A percentile compares a stretch with the other conserved stretches of the same genome.
These are phyloP conservation scores for Amphibolis antarctica DNA, from an alignment of 106 monocot genomes.

Conservation along the genomic window DNA sequence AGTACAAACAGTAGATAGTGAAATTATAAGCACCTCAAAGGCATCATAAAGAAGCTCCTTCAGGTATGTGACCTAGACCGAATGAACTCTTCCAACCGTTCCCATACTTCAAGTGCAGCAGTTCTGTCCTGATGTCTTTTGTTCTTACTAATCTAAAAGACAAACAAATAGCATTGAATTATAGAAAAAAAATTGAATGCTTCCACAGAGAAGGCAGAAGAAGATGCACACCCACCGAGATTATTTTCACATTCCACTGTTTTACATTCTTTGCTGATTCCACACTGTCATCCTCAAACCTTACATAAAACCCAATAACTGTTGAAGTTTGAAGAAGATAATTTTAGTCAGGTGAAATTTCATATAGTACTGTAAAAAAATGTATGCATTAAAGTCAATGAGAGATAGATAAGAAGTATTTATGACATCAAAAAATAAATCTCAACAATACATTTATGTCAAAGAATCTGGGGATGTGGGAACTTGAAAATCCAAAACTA, in stretches of 20 bases:
- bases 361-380: too few species aligned
- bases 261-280: slow-evolving; percentile 92
- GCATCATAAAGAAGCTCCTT: slow-evolving; percentile 7
- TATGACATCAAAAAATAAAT: too few species aligned
- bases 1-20: too few species aligned
- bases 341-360: not conserved
- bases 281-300: slow-evolving; percentile 97
- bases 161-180: not conserved
- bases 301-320: slow-evolving; percentile 90
- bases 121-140: slow-evolving; percentile 98
- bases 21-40: too few species aligned
- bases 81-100: slow-evolving; percentile 82
- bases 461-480: too few species aligned
- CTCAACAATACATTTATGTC: too few species aligned
- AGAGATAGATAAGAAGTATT: too few species aligned
- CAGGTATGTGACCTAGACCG: slow-evolving; percentile 63
- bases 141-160: slow-evolving; percentile 88
- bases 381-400: too few species aligned
- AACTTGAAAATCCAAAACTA: too few species aligned
- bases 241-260: slow-evolving; percentile 98
- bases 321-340: slow-evolving; percentile 8
- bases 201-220: not conserved
- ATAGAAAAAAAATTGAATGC: not conserved
- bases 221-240: slow-evolving; percentile 50
- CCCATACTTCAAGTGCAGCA: slow-evolving; percentile 96